Evolutionary conservation across 2,329 filamentous ascomycete genomes (phyloP).

Genomic region (Fusarium tuaranense): DNA sequence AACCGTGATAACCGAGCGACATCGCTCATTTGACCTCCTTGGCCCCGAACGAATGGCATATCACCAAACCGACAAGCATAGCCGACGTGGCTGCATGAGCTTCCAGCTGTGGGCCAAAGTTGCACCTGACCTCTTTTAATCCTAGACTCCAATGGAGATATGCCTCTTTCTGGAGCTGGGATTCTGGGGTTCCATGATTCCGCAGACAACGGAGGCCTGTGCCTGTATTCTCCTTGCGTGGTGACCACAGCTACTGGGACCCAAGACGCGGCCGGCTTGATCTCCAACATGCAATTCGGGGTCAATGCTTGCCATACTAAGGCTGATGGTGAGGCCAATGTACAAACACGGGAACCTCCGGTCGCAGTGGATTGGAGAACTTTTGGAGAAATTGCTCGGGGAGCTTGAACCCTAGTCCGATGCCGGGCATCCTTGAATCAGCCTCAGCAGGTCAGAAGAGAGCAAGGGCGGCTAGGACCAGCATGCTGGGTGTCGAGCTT

Average conservation of each 20-base stretch:
- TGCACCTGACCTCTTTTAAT: constrained; percentile 42
- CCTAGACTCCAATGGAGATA: constrained; percentile 40
- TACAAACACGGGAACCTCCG: constrained; percentile 25
- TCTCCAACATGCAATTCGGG: constrained; percentile 35
- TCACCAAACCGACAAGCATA: constrained; percentile 36
- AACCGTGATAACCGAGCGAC: constrained; percentile 24
- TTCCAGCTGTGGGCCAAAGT: constrained; percentile 39
- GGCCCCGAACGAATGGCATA: constrained; percentile 28
- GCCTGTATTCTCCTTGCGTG: constrained; percentile 20
- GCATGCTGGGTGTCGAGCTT: not conserved
- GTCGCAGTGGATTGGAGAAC: constrained; percentile 22
- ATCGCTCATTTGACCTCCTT: constrained; percentile 29
- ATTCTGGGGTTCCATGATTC: constrained; percentile 31
- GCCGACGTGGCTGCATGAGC: constrained; percentile 40
- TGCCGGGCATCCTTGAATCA: constrained; percentile 4
- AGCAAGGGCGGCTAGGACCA: not conserved
- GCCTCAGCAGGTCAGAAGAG: not conserved
- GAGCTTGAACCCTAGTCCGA: constrained; percentile 5
- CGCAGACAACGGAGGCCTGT: constrained; percentile 20
- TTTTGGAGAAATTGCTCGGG: constrained; percentile 8
- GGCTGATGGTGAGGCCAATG: constrained; percentile 29
- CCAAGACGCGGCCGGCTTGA: constrained; percentile 12
- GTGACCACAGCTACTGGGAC: constrained; percentile 28
- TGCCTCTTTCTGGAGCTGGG: constrained; percentile 38
- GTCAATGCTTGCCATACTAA: constrained; percentile 20